A percentile compares a stretch with the other conserved stretches of the same genome.
Evolutionary conservation across 2,329 filamentous ascomycete species (phyloP).

Genomic region (Akanthomyces muscarius): DNA sequence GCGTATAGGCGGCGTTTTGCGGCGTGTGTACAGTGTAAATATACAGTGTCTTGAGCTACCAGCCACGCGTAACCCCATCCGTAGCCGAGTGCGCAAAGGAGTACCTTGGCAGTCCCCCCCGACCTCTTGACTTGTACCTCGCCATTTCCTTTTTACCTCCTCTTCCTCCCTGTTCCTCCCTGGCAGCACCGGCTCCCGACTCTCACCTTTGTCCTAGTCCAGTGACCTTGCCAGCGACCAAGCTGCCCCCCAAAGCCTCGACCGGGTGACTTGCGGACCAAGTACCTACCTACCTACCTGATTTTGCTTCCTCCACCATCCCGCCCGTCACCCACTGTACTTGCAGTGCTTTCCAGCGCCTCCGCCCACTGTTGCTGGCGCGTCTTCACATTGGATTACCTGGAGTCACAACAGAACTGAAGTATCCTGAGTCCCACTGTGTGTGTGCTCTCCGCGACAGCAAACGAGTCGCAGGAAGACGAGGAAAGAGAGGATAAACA

Average conservation of each 20-base stretch:
- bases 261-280: slow-evolving; percentile 40
- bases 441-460: not conserved
- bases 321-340: not conserved
- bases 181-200: not conserved
- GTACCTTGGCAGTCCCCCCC: slow-evolving; percentile 15
- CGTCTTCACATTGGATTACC: not conserved
- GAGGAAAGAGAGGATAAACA: not conserved
- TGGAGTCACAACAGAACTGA: no score
- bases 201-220: slow-evolving; percentile 9
- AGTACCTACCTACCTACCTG: slow-evolving; percentile 28
- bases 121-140: slow-evolving; percentile 1
- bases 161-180: not conserved
- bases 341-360: slow-evolving; percentile 19
- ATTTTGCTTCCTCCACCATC: slow-evolving; percentile 25
- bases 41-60: not conserved
- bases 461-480: slow-evolving; percentile 3
- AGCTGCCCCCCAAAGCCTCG: slow-evolving; percentile 25
- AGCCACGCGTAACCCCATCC: not conserved
- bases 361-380: not conserved
- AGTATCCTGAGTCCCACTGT: not conserved
- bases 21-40: not conserved
- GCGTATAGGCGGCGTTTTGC: not conserved
- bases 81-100: not conserved
- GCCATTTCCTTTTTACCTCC: slow-evolving; percentile 3
- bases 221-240: slow-evolving; percentile 10